These are phyloP conservation scores for Curvularia verruculosa DNA, from an alignment of 2,329 filamentous ascomycete species.

Conservation along the genomic window DNA sequence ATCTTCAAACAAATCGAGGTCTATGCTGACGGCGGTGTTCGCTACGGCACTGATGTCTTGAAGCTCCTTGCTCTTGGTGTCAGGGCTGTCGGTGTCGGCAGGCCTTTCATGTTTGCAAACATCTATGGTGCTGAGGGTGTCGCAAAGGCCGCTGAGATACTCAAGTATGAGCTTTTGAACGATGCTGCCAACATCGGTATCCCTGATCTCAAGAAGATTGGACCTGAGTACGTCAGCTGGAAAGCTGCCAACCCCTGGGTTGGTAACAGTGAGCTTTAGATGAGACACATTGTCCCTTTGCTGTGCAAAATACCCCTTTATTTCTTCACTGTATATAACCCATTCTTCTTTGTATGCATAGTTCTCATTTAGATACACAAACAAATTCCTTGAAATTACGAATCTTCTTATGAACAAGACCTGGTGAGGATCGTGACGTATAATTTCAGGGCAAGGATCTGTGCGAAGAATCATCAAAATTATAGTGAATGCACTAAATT, in stretches of 20 bases:
- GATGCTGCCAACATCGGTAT: constrained; percentile 45
- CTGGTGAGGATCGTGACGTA: background rate
- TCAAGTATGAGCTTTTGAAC: constrained; percentile 58
- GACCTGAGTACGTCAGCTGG: constrained; percentile 32
- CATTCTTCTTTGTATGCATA: background rate
- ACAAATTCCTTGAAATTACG: background rate
- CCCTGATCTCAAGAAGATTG: constrained; percentile 39
- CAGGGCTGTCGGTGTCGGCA: constrained; percentile 54
- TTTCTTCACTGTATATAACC: constrained; percentile 6
- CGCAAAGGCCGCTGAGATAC: constrained; percentile 58
- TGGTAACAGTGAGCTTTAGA: constrained; percentile 8
- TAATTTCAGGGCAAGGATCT: background rate
- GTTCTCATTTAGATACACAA: background rate
- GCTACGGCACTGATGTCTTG: constrained; percentile 49
- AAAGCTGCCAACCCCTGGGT: constrained; percentile 24
- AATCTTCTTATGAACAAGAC: background rate
- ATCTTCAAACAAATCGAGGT: constrained; percentile 51
- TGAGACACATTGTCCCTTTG: background rate
- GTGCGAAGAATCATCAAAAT: background rate
- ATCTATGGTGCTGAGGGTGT: constrained; percentile 67
- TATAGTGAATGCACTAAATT: background rate
- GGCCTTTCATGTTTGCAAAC: constrained; percentile 60
- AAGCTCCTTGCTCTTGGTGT: constrained; percentile 50
- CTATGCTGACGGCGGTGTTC: constrained; percentile 50
- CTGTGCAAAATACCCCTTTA: background rate